Conservation (phyloP, 768 basidiomycete genomes). For the Tylopilus intermedius region DNA sequence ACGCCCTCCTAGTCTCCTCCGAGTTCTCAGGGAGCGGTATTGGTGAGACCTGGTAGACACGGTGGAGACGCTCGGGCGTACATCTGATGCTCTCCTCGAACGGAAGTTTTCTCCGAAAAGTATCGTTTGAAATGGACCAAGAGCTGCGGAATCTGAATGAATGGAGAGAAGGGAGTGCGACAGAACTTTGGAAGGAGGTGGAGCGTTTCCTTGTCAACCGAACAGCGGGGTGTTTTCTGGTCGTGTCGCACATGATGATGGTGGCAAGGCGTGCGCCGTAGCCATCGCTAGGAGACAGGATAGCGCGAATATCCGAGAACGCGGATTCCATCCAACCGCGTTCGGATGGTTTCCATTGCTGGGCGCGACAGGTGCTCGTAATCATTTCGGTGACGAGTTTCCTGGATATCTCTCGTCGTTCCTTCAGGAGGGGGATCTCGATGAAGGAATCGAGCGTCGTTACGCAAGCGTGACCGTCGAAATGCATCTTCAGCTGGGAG, state of each 20-base stretch:
- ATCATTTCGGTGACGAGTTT: conserved; percentile 20
- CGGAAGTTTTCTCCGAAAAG: conserved; percentile 15
- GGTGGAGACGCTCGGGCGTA: conserved; percentile 10
- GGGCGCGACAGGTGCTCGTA: conserved; percentile 12
- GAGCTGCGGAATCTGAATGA: conserved; percentile 22
- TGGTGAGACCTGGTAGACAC: conserved; percentile 22
- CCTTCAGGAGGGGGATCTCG: conserved; percentile 8
- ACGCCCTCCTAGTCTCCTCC: conserved; percentile 4
- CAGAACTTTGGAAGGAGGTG: conserved; percentile 22
- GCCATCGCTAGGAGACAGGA: conserved; percentile 15
- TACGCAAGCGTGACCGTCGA: conserved; percentile 30
- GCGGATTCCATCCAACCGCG: conserved; percentile 27
- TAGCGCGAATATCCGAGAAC: conserved; percentile 23
- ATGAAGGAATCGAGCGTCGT: conserved; percentile 23
- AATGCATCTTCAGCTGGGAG: conserved; percentile 22
- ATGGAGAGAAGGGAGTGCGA: conserved; percentile 13
- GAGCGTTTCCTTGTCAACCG: conserved; percentile 13
- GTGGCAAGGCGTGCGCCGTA: conserved; percentile 8
- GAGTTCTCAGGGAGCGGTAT: neutral
- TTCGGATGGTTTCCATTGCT: conserved; percentile 27
- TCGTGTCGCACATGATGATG: conserved; percentile 25
- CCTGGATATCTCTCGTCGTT: conserved; percentile 25
- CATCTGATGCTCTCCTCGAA: conserved; percentile 14
- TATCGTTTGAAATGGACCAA: conserved; percentile 16
- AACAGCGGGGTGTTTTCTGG: neutral